These are phyloP conservation scores for Termitomyces eurrhizus DNA, from an alignment of 768 basidiomycete genomes.

Conservation along the genomic window DNA sequence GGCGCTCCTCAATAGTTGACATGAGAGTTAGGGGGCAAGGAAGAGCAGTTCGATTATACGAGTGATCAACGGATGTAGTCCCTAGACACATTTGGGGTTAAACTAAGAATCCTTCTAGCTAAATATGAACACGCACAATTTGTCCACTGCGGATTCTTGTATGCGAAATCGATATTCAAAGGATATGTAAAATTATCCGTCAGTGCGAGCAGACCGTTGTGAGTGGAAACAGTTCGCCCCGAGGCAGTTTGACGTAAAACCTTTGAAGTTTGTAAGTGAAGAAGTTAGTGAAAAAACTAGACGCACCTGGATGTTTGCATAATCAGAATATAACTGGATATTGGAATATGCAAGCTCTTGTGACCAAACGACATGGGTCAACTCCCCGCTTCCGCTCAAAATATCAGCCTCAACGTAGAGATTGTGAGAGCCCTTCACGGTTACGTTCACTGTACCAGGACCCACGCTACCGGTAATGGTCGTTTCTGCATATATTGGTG, in stretches of 20 bases:
- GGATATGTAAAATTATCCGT: slow-evolving; percentile 43
- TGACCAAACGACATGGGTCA: slow-evolving; percentile 52
- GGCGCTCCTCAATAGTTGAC: slow-evolving; percentile 55
- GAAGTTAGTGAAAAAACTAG: background rate
- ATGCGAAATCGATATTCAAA: slow-evolving; percentile 40
- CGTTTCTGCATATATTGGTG: slow-evolving; percentile 51
- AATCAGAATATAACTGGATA: slow-evolving; percentile 54
- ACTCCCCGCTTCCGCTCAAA: slow-evolving; percentile 54
- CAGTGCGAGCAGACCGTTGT: slow-evolving; percentile 36
- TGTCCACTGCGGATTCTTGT: slow-evolving; percentile 27
- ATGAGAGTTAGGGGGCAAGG: slow-evolving; percentile 58
- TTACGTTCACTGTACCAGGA: slow-evolving; percentile 52
- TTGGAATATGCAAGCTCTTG: slow-evolving; percentile 63
- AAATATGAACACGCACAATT: slow-evolving; percentile 30
- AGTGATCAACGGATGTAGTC: slow-evolving; percentile 58
- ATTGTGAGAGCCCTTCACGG: slow-evolving; percentile 53
- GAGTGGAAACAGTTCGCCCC: slow-evolving; percentile 34
- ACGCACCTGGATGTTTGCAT: slow-evolving; percentile 37
- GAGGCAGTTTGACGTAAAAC: slow-evolving; percentile 37
- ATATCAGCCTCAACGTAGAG: slow-evolving; percentile 62
- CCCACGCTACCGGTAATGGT: slow-evolving; percentile 39
- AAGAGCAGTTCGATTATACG: slow-evolving; percentile 54
- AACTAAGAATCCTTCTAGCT: background rate
- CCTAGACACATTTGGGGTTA: slow-evolving; percentile 30
- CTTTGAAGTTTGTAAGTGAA: slow-evolving; percentile 20